A percentile compares a stretch with the other conserved stretches of the same genome.
These are phyloP conservation scores for Agaricus bisporus DNA, from an alignment of 768 basidiomycete species.

Conservation along the genomic window DNA sequence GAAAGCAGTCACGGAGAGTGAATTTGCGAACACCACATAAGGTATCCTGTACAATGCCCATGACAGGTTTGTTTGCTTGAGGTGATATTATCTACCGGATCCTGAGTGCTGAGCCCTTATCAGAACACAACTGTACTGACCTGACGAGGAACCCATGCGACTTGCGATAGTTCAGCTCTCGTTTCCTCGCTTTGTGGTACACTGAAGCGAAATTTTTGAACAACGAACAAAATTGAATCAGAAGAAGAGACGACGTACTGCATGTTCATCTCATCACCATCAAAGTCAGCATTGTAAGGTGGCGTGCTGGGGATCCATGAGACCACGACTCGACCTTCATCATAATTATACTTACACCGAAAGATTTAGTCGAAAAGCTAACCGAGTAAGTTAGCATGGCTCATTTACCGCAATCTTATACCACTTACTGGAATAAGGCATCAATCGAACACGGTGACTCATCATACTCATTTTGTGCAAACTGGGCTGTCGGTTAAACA, in stretches of 20 bases:
- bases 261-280: constrained; percentile 99
- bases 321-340: constrained; percentile 17
- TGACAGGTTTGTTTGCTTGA: constrained; percentile 98
- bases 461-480: constrained; percentile 99
- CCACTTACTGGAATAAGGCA: constrained; percentile 93
- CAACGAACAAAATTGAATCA: not conserved
- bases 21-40: constrained; percentile 97
- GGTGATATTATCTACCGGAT: constrained; percentile 86
- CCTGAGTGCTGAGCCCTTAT: not conserved
- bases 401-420: not conserved
- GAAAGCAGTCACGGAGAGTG: constrained; percentile 89
- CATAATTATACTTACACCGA: constrained; percentile 70
- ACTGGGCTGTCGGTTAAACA: constrained; percentile 98
- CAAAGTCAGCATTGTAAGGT: constrained; percentile 99
- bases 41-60: constrained; percentile 99
- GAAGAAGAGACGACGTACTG: constrained; percentile 72
- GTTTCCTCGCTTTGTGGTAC: constrained; percentile 99
- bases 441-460: constrained; percentile 94
- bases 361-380: constrained; percentile 95
- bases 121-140: constrained; percentile 31
- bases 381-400: constrained; percentile 5
- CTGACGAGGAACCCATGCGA: constrained; percentile 97
- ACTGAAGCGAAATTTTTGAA: constrained; percentile 32
- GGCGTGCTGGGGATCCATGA: constrained; percentile 57
- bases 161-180: constrained; percentile 94